phyloP scores from a whole-genome alignment of 2,329 filamentous ascomycete species.

The Pseudogymnoascus sp. region DNA sequence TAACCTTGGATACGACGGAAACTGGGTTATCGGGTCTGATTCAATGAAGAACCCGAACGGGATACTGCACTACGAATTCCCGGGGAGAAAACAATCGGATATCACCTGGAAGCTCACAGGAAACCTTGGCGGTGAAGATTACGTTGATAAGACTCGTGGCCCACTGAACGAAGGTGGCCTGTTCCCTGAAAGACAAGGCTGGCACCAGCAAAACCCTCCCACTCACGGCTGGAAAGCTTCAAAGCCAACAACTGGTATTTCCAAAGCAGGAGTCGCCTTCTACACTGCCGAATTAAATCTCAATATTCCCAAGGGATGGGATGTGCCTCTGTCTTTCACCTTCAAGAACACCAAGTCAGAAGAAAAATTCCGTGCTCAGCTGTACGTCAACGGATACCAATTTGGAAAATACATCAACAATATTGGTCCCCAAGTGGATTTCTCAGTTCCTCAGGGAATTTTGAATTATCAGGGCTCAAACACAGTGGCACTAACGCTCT shows the following conservation, averaged over 20 bases:
- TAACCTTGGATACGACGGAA: constrained; percentile 62
- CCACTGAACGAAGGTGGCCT: constrained; percentile 59
- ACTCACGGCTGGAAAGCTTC: constrained; percentile 35
- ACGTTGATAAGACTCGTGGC: constrained; percentile 49
- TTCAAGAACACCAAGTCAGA: constrained; percentile 16
- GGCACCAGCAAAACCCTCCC: constrained; percentile 48
- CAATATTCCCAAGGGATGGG: constrained; percentile 45
- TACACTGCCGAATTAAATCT: constrained; percentile 49
- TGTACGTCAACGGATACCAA: constrained; percentile 70
- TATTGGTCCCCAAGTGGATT: constrained; percentile 64
- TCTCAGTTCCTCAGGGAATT: constrained; percentile 63
- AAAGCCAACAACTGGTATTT: constrained; percentile 35
- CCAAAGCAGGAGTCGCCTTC: constrained; percentile 46
- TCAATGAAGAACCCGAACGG: constrained; percentile 54
- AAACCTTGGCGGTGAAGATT: constrained; percentile 57
- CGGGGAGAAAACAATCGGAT: constrained; percentile 37
- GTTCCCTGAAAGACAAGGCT: constrained; percentile 55
- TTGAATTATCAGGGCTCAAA: constrained; percentile 63
- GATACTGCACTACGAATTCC: constrained; percentile 51
- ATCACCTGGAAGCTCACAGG: constrained; percentile 59
- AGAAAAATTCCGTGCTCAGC: constrained; percentile 42
- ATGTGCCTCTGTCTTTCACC: constrained; percentile 51
- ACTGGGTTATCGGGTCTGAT: constrained; percentile 51
- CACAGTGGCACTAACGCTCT: constrained; percentile 58
- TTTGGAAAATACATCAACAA: constrained; percentile 54